Evolutionary conservation across 176 grass and related monocot species (phyloP), one percentile per base, ranked within the genome.

Genomic region (Raddia distichophylla): DNA sequence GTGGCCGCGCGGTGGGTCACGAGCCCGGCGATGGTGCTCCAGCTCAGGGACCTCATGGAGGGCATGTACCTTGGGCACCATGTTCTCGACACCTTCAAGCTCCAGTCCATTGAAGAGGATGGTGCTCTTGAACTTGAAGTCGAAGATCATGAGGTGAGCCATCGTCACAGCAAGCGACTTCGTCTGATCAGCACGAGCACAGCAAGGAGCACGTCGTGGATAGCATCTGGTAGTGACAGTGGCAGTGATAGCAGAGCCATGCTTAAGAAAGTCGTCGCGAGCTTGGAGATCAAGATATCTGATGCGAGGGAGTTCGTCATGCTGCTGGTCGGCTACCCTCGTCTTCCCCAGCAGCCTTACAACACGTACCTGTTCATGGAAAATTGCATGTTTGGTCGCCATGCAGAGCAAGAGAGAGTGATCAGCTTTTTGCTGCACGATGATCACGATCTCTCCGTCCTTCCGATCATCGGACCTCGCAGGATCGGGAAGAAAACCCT

Each of bases 401-500:
- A 37, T 5, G 0, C 40, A 10, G 62, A 75, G 49, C 75, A 58
- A 35, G 61, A 83, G 60, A 60, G 67, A 14, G 15, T 75, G n/a
- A 75, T 76, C 37, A 67, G 43, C 64, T 84, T 84, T 61, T 76
- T 76, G 40, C 55, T 78, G 27, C 33, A 61, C 16, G 32, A 52
- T 13, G 46, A 8, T 48, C 54, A 43, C 37, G 50, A 63, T 53
- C 5, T 78, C 15, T 46, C 17, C 14, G 10, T 76, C 40, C 71
- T 84, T 58, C 71, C 77, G 34, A 35, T 89, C 22, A 27, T 76
- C 7, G 75, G 70, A 45, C 46, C 47, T 27, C 8, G 2, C 6
- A 65, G 77, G 53, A 77, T 77, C 16, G 86, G 86, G 46, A 88
- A 84, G 81, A 84, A 45, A 48, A 88, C 72, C 35, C 67, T 84